Percentiles rank a stretch among this genome's conserved stretches.
phyloP scores from a whole-genome alignment of 139 green algal species.

The Chlorella sorokiniana region DNA sequence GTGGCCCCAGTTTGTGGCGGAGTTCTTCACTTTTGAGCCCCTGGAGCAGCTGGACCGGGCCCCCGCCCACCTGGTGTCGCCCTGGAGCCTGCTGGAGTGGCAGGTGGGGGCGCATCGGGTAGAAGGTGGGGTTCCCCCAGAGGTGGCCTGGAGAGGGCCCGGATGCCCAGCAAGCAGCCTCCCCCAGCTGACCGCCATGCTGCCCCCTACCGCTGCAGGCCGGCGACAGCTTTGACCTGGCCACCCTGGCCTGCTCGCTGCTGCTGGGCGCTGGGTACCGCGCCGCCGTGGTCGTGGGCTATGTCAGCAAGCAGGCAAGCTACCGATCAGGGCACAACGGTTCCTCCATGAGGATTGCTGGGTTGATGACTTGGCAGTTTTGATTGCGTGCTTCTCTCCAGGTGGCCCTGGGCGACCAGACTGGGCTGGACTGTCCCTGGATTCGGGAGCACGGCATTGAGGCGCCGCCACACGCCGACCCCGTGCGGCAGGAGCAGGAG shows the following conservation, averaged over 20 bases:
- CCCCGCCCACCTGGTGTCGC: constrained; percentile 71
- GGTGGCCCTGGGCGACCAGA: constrained; percentile 19
- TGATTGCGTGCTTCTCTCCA: background rate
- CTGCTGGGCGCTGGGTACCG: constrained; percentile 81
- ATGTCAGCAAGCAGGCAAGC: constrained; percentile 44
- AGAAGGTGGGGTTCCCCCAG: too few species aligned
- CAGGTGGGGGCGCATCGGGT: constrained; percentile 20
- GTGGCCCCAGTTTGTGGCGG: constrained; percentile 66
- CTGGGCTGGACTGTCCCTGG: background rate
- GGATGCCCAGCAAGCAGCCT: background rate
- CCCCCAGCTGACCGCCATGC: background rate
- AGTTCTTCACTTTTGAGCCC: constrained; percentile 82
- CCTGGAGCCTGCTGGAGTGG: constrained; percentile 72
- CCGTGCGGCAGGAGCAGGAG: background rate
- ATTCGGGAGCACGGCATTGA: constrained; percentile 4
- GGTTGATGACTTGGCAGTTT: too few species aligned
- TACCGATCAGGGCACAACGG: constrained; percentile 27
- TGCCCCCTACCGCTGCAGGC: constrained; percentile 43
- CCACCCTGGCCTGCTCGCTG: constrained; percentile 69
- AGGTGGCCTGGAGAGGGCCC: too few species aligned
- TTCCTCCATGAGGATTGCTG: too few species aligned
- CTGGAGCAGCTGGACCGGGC: constrained; percentile 77
- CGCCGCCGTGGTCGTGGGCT: constrained; percentile 80
- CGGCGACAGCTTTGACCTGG: constrained; percentile 86
- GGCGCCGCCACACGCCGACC: constrained; percentile 1